phyloP scores from a whole-genome alignment of 2,329 filamentous ascomycete species.

The Leptographium galeiforme region DNA sequence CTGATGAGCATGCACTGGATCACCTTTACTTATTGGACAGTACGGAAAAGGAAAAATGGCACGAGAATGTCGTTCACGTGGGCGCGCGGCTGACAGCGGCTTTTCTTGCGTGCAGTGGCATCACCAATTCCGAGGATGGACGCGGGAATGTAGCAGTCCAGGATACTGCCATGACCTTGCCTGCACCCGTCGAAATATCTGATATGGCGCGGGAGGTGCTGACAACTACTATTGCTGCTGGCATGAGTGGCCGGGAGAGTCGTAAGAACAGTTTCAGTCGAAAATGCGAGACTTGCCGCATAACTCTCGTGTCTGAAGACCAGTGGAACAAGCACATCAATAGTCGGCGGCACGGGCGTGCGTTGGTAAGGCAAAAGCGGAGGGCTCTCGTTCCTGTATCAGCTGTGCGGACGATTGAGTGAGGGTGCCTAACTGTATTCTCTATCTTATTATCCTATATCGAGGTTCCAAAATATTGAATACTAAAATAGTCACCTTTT shows the following conservation, averaged over 20 bases:
- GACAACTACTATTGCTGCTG: conserved; percentile 27
- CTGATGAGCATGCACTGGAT: conserved; percentile 36
- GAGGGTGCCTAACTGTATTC: too few species aligned
- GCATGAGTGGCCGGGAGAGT: conserved; percentile 25
- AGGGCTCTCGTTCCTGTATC: conserved; percentile 15
- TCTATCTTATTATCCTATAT: too few species aligned
- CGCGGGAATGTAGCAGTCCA: too few species aligned
- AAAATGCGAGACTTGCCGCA: conserved; percentile 62
- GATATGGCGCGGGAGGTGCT: conserved; percentile 40
- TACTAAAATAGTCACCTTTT: too few species aligned
- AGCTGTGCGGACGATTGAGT: too few species aligned
- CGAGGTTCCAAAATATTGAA: too few species aligned
- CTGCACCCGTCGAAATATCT: conserved; percentile 34
- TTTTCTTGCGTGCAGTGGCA: conserved; percentile 38
- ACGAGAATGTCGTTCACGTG: conserved; percentile 47
- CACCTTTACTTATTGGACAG: conserved; percentile 72
- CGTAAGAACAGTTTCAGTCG: conserved; percentile 38
- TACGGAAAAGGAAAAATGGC: conserved; percentile 51
- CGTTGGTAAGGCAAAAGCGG: conserved; percentile 15
- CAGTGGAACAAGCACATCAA: conserved; percentile 33
- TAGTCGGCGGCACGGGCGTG: conserved; percentile 24
- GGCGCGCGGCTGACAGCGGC: conserved; percentile 46
- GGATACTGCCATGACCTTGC: conserved; percentile 23
- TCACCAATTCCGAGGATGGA: background rate
- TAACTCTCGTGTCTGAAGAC: conserved; percentile 43